Base-by-base conservation (phyloP, 345 rosid genomes). In the Gossypium australe region DNA sequence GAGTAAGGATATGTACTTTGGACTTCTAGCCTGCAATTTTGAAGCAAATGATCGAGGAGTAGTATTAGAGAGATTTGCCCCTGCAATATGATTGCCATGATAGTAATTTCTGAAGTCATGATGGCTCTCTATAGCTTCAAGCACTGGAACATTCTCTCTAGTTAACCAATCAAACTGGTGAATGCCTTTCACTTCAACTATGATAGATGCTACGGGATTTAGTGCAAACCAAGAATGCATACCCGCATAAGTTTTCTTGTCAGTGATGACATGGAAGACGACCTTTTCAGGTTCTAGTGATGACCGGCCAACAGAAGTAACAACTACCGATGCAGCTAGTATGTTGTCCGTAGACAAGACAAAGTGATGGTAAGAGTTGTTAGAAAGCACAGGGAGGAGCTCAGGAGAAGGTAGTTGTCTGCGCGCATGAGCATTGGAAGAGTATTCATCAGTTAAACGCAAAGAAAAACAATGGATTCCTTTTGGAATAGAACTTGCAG, bases 151-250 rank as follows among this genome's bases (percentile, higher is more conserved):
- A 80, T 92, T 96, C 87, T 93, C 99, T 81, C 99, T 89, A 11
- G 99, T 90, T 81, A 96, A 87, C 97, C 95, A 96, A 80, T 93
- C 98, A 86, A 96, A 92, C 87, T 96, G 99, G 84, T 96, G 99
- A 79, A 93, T 82, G 47, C 99, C 97, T 87, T 88, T 96, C 67
- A 93, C 97, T 83, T 96, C 99, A 63, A 93, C 85, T 58, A 92
- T 90, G 43, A 97, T 94, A 52, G 98, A 97, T 75, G 89, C 83
- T 27, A 83, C 83, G 11, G 99, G 86, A 72, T 96, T 93, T 53
- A 93, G 85, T 7, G 99, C 97, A 87, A 96, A 96, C 99, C 99
- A 96, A 66, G 99, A 92, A 80, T 93, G 99, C 98, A 96, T 93
- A 34, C 92, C 99, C 17, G 99, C 97, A 63, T 89, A 96, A 17